These are phyloP conservation scores for Luffa acutangula DNA, from an alignment of 306 rosid species.

Conservation along the genomic window DNA sequence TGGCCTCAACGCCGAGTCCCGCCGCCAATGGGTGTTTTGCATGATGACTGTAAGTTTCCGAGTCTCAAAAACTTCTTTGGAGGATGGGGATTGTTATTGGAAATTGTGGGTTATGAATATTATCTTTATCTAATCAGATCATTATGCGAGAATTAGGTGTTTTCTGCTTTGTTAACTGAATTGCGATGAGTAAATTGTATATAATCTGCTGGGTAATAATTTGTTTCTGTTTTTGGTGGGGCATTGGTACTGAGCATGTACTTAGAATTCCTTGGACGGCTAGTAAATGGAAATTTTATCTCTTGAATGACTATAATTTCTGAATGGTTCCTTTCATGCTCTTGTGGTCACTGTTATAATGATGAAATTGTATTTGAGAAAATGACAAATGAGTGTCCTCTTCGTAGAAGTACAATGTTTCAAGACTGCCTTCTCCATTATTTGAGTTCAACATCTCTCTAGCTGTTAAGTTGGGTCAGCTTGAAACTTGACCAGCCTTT, in stretches of 20 bases:
- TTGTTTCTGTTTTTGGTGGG: not conserved
- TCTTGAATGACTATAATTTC: not conserved
- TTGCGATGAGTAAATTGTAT: not conserved
- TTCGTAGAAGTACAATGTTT: not conserved
- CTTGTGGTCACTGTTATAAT: not conserved
- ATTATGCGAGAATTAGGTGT: not conserved
- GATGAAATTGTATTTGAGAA: not conserved
- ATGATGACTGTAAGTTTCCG: constrained; percentile 62
- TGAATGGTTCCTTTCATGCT: not conserved
- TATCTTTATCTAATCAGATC: not conserved
- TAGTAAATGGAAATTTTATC: not conserved
- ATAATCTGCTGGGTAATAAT: not conserved
- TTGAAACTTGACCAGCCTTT: not conserved
- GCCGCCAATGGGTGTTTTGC: constrained; percentile 63
- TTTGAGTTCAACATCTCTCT: not conserved
- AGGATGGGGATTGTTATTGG: not conserved
- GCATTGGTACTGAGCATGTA: not conserved
- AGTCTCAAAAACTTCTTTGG: not conserved
- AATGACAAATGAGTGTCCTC: not conserved
- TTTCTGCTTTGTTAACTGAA: not conserved
- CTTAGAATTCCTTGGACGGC: not conserved
- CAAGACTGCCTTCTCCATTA: not conserved
- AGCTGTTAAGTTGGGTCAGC: not conserved
- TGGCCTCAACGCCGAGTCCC: constrained; percentile 64
- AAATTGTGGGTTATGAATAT: not conserved